Percentiles rank a stretch among this genome's conserved stretches.
These are phyloP conservation scores for Przewalskia tangutica DNA, from an alignment of 257 asterid species.

Conservation along the genomic window DNA sequence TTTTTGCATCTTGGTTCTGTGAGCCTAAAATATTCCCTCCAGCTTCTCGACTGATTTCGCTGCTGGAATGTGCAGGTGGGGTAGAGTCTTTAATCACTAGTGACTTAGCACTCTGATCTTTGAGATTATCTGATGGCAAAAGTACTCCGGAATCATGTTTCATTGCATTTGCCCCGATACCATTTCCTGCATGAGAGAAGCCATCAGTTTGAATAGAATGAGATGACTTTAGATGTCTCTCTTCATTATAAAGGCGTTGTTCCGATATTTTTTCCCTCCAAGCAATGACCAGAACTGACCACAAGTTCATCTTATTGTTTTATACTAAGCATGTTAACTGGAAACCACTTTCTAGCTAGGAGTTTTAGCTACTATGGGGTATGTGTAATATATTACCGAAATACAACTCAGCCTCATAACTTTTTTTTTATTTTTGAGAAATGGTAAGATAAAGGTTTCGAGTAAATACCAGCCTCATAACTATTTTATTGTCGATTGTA, in stretches of 20 bases:
- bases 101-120: slow-evolving; percentile 21
- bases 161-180: slow-evolving; percentile 6
- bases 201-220: slow-evolving; percentile 3
- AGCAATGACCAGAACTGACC: not conserved
- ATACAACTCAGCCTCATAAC: too few species aligned
- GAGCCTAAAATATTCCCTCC: not conserved
- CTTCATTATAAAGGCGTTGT: not conserved
- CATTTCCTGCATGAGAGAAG: slow-evolving; percentile 28
- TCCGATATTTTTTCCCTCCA: not conserved
- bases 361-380: not conserved
- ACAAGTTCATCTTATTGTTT: not conserved
- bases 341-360: not conserved
- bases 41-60: not conserved
- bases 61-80: slow-evolving; percentile 7
- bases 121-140: slow-evolving; percentile 14
- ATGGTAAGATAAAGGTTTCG: too few species aligned
- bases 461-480: not conserved
- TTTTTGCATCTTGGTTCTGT: slow-evolving; percentile 10
- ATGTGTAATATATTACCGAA: not conserved
- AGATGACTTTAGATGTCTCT: not conserved
- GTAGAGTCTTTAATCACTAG: slow-evolving; percentile 5
- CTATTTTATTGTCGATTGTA: not conserved
- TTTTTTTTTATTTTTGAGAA: too few species aligned
- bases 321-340: not conserved
- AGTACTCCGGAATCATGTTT: slow-evolving; percentile 4